A percentile compares a stretch with the other conserved stretches of the same genome.
These are phyloP conservation scores for Pyrenopolyporus hunteri DNA, from an alignment of 495 filamentous ascomycete species.

Conservation along the genomic window DNA sequence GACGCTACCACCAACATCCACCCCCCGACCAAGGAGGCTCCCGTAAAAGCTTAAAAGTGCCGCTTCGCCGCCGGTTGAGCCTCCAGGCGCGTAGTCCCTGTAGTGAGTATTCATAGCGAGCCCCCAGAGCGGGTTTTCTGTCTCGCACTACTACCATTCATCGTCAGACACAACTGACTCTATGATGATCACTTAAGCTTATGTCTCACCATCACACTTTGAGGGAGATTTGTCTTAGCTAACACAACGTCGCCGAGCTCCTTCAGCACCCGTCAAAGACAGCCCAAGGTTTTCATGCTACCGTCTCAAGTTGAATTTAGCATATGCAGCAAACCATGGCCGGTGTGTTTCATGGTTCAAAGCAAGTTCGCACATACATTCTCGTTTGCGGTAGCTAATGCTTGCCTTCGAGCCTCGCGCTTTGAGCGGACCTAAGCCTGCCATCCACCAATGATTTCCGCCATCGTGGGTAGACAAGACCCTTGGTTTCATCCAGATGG, in stretches of 20 bases:
- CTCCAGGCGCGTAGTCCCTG: slow-evolving; percentile 76
- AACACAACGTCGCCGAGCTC: slow-evolving; percentile 82
- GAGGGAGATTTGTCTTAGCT: slow-evolving; percentile 83
- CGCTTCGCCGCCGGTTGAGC: slow-evolving; percentile 79
- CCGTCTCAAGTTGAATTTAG: slow-evolving; percentile 17
- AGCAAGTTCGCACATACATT: slow-evolving; percentile 7
- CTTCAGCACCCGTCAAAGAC: slow-evolving; percentile 64
- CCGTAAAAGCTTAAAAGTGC: slow-evolving; percentile 77
- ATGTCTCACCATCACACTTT: slow-evolving; percentile 74
- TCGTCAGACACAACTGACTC: slow-evolving; percentile 1
- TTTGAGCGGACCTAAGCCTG: slow-evolving; percentile 29
- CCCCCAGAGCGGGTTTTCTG: slow-evolving; percentile 80
- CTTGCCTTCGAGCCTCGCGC: slow-evolving; percentile 21
- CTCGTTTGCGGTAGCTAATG: slow-evolving; percentile 17
- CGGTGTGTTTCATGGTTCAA: not conserved
- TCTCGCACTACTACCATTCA: slow-evolving; percentile 64
- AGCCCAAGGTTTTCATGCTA: slow-evolving; percentile 25
- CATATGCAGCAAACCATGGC: not conserved
- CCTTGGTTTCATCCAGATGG: slow-evolving; percentile 19
- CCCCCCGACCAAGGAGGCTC: slow-evolving; percentile 79
- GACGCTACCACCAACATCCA: slow-evolving; percentile 83
- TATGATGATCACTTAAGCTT: not conserved
- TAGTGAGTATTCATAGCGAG: slow-evolving; percentile 75
- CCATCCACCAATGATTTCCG: slow-evolving; percentile 13
- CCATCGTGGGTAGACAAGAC: slow-evolving; percentile 15